Percentiles rank a stretch among this genome's conserved stretches.
phyloP scores from a whole-genome alignment of 2,329 filamentous ascomycete genomes.

The Phyllosticta citribraziliensis region DNA sequence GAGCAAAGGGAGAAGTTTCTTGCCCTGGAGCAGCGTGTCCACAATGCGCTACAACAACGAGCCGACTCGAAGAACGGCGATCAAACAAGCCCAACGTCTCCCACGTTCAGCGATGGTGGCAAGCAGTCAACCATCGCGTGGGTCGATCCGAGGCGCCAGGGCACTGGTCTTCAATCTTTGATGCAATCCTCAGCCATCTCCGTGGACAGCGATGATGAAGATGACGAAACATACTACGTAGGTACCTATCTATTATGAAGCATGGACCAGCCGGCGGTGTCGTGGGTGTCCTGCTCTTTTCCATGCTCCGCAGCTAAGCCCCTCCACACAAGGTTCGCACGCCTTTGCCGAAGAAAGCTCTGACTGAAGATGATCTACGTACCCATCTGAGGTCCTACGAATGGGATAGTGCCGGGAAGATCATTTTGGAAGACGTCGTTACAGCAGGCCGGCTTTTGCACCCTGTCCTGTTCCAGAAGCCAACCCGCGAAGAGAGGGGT shows the following conservation, averaged over 20 bases:
- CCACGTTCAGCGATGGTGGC: slow-evolving; percentile 2
- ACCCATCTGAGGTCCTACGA: slow-evolving; percentile 34
- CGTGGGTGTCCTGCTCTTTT: neutral
- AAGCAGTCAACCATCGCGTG: slow-evolving; percentile 8
- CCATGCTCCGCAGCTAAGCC: slow-evolving; percentile 4
- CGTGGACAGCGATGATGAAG: slow-evolving; percentile 26
- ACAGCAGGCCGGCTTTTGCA: slow-evolving; percentile 36
- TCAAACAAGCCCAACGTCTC: neutral
- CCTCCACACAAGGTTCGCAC: slow-evolving; percentile 20
- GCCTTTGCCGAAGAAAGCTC: slow-evolving; percentile 29
- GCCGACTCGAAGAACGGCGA: neutral
- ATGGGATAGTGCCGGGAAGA: slow-evolving; percentile 32
- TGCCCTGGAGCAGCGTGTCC: slow-evolving; percentile 9
- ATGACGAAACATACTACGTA: slow-evolving; percentile 24
- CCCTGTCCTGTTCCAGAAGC: slow-evolving; percentile 34
- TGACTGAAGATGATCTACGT: slow-evolving; percentile 35
- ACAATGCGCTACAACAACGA: slow-evolving; percentile 5
- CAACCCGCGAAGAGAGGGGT: slow-evolving; percentile 32
- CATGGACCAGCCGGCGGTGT: neutral
- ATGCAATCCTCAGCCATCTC: slow-evolving; percentile 24
- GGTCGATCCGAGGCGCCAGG: slow-evolving; percentile 6
- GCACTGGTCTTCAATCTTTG: slow-evolving; percentile 2
- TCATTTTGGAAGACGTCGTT: slow-evolving; percentile 34
- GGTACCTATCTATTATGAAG: neutral
- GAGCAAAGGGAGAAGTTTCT: slow-evolving; percentile 8